These are phyloP conservation scores for Metschnikowia gelsemii DNA, from an alignment of 805 yeast genomes.

Conservation along the genomic window DNA sequence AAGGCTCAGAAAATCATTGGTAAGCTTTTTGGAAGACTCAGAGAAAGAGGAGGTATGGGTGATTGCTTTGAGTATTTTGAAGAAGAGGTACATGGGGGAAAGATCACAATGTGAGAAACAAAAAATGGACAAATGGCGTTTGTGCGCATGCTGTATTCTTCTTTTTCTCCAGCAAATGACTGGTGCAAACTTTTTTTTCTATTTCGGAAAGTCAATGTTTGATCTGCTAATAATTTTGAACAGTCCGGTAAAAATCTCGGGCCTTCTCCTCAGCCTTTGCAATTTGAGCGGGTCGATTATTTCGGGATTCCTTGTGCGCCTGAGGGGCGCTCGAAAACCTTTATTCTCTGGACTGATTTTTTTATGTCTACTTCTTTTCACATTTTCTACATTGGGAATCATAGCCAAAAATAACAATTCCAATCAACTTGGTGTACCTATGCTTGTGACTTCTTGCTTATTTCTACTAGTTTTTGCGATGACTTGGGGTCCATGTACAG, in stretches of 20 bases:
- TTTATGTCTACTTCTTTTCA: conserved; percentile 2
- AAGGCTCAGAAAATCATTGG: not conserved
- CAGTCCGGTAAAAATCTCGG: conserved; percentile 9
- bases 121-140: conserved; percentile 3
- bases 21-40: conserved; percentile 1
- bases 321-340: conserved; percentile 12
- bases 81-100: not conserved
- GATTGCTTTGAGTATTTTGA: conserved; percentile 3
- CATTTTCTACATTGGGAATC: conserved; percentile 10
- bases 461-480: conserved; percentile 25
- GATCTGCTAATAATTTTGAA: conserved; percentile 6
- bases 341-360: conserved; percentile 15
- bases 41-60: conserved; percentile 2
- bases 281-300: conserved; percentile 24
- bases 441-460: conserved; percentile 21
- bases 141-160: conserved; percentile 22
- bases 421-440: conserved; percentile 5
- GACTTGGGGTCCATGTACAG: conserved; percentile 37
- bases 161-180: conserved; percentile 37
- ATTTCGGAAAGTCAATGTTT: conserved; percentile 29
- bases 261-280: conserved; percentile 22
- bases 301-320: conserved; percentile 20
- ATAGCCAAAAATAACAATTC: not conserved
- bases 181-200: conserved; percentile 35
- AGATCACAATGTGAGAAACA: not conserved